Evolutionary conservation across 768 basidiomycete species (phyloP).

Genomic region (Cystobasidium onofrii): DNA sequence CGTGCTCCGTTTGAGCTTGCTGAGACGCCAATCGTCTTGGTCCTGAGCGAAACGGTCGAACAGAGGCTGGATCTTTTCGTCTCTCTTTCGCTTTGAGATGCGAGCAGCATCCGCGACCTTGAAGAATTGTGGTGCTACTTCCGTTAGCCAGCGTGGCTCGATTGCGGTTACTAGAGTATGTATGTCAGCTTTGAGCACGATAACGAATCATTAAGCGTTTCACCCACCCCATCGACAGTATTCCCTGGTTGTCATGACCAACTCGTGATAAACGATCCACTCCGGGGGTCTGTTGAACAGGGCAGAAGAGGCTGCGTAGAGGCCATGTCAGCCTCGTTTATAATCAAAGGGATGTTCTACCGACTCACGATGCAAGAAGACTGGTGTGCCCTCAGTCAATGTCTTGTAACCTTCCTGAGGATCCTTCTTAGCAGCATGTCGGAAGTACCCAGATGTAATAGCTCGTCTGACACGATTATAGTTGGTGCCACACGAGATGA

Average conservation of each 20-base stretch:
- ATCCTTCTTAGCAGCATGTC: conserved; percentile 97
- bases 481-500: conserved; percentile 76
- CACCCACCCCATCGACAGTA: conserved; percentile 56
- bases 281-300: conserved; percentile 95
- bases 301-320: conserved; percentile 57
- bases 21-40: conserved; percentile 66
- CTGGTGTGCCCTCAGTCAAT: conserved; percentile 92
- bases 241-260: conserved; percentile 91
- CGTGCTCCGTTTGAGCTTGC: conserved; percentile 82
- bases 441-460: conserved; percentile 95
- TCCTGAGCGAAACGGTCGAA: conserved; percentile 56
- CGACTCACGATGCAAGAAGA: conserved; percentile 74
- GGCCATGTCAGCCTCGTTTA: too few species aligned
- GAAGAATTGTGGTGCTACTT: conserved; percentile 98
- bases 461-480: conserved; percentile 88
- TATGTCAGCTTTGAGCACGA: neutral
- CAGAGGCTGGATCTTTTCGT: conserved; percentile 76
- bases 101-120: conserved; percentile 95
- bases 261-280: conserved; percentile 90
- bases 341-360: neutral
- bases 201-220: neutral
- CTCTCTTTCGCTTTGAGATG: conserved; percentile 89
- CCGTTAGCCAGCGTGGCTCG: conserved; percentile 96
- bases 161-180: conserved; percentile 66
- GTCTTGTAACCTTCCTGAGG: conserved; percentile 82